Evolutionary conservation across 768 basidiomycete genomes (phyloP).

Genomic region (Boletus reticuloceps): DNA sequence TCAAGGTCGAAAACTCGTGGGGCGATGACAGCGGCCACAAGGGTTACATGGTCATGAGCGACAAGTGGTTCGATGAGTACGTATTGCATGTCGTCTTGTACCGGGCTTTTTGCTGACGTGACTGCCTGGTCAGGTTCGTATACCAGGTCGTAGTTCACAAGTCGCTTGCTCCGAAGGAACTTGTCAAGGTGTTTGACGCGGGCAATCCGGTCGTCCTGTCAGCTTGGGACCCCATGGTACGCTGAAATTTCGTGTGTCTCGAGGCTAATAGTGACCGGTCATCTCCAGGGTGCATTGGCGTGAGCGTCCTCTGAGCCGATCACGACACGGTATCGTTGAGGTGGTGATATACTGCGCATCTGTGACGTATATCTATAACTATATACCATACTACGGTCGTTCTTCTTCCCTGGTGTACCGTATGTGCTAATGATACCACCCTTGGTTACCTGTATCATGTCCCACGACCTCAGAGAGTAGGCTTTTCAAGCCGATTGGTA

Average conservation of each 20-base stretch:
- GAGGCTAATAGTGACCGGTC: neutral
- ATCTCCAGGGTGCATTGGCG: slow-evolving; percentile 23
- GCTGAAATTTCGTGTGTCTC: neutral
- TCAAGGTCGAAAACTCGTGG: slow-evolving; percentile 98
- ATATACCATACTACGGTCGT: neutral
- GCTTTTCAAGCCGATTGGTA: no score
- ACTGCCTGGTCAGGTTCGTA: slow-evolving; percentile 55
- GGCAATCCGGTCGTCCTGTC: slow-evolving; percentile 68
- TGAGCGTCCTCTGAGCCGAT: slow-evolving; percentile 4
- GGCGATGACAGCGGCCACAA: slow-evolving; percentile 72
- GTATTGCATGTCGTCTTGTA: slow-evolving; percentile 26
- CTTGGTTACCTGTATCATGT: neutral
- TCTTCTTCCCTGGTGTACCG: neutral
- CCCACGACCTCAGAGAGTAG: no score
- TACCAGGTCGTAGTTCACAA: slow-evolving; percentile 93
- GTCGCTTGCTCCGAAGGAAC: slow-evolving; percentile 73
- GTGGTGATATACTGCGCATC: neutral
- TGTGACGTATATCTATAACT: neutral
- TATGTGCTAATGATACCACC: neutral
- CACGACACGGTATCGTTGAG: no score
- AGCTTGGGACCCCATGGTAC: slow-evolving; percentile 68
- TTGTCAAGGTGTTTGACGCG: slow-evolving; percentile 75
- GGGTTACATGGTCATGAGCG: slow-evolving; percentile 91
- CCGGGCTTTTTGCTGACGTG: neutral
- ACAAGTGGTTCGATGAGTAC: slow-evolving; percentile 88